Evolutionary conservation across 192 early-diverging fungal genomes (phyloP).

Genomic region (Backusella luteola): DNA sequence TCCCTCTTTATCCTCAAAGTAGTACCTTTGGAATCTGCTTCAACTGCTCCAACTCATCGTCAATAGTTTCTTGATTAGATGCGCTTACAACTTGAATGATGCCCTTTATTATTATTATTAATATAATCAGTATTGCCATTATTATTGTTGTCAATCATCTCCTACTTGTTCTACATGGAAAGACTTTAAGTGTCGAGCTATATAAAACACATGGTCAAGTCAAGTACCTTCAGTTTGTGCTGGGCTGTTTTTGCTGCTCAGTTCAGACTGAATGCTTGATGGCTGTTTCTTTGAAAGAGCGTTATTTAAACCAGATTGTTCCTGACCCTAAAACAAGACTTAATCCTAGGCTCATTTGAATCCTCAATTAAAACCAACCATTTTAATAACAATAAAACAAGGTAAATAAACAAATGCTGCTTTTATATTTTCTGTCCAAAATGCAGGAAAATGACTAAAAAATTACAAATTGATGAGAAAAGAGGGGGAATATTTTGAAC

Average conservation of each 20-base stretch:
- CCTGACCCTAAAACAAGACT: not conserved
- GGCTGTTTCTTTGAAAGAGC: not conserved
- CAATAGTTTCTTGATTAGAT: not conserved
- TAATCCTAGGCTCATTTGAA: not conserved
- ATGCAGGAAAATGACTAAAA: not conserved
- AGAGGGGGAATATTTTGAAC: too few relatives aligned
- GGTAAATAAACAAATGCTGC: not conserved
- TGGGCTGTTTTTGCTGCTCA: not conserved
- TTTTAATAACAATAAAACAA: not conserved
- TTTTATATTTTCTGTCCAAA: not conserved
- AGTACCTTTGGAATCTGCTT: conserved; percentile 6
- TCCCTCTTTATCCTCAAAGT: not conserved
- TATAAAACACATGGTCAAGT: not conserved
- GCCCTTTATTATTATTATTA: not conserved
- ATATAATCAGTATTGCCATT: not conserved
- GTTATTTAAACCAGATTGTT: not conserved
- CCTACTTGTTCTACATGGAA: not conserved
- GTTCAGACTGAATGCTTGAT: not conserved
- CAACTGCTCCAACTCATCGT: not conserved
- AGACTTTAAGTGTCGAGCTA: not conserved
- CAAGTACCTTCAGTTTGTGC: not conserved
- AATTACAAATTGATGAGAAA: too few relatives aligned
- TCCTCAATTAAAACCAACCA: not conserved
- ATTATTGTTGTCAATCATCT: not conserved
- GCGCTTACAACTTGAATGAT: conserved; percentile 5